Base-by-base conservation (phyloP, 176 grass and related monocot species). In the Otatea glauca region DNA sequence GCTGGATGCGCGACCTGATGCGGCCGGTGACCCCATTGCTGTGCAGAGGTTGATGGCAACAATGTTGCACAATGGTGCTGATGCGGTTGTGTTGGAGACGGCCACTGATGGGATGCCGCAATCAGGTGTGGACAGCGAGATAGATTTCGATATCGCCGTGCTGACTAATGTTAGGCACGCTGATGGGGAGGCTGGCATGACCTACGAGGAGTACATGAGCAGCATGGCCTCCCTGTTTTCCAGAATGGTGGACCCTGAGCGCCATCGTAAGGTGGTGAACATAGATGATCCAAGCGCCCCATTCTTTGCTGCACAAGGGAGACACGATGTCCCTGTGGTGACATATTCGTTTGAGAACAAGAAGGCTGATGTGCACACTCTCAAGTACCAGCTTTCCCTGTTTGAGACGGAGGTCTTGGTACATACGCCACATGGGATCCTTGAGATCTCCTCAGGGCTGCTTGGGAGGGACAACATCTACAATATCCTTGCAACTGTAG, bases 361-460 rank as follows among this genome's bases (percentile, higher is more conserved):
- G 84, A 98, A 95, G 81, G 92, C 96, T 68, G 89, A 95, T 25
- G 87, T 98, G 83, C 85, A 95, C 75, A 89, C 90, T 75, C 88
- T 98, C 0, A 98, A 95, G 81, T 84, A 92, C 87, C 89, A 94
- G 79, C 93, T 98, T 77, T 95, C 96, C 27, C 87, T 98, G 79
- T 98, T 98, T 85, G 96, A 98, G 83, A 98, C 93, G 0, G 90
- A 98, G 76, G 91, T 98, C 59, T 72, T 98, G 37, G 93, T 98
- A 39, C 96, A 95, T 67, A 98, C 96, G 15, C 96, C 96, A 12
- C 89, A 89, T n/a, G 92, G 96, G 37, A 98, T 98, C 74, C 93
- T 98, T 32, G 96, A 98, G 72, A 98, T 98, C 13, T 98, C 96
- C 16, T 98, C 96, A 55, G 93, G 96, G 37, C 89, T 98, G 27